Evolutionary conservation across 2,329 filamentous ascomycete species (phyloP), one percentile per base, ranked within the genome.

Genomic region (Pseudopyrenochaeta lycopersici): DNA sequence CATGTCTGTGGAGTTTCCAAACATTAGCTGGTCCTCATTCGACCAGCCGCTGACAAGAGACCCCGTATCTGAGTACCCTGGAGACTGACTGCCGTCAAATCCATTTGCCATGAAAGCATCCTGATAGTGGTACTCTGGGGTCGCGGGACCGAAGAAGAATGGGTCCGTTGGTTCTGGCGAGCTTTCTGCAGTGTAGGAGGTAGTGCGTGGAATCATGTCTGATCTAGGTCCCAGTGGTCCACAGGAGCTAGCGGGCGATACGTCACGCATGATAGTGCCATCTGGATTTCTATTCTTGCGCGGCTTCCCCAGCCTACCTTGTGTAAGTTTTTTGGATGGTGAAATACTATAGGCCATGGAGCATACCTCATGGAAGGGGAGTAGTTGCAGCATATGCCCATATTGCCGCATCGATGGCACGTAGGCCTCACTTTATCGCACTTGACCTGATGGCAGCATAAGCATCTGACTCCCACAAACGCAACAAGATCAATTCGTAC

Each of bases 381-480:
- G 62, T 75, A 75, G 52, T 75, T 74, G 60, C 72, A 75, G 59
- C 72, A 73, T n/a, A 75, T 70, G 35, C 63, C 67, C 68, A 75
- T 74, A 45, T 71, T 75, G 4, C 70, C 63, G 36, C 72, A 75
- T 14, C 72, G 66, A 46, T 75, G 71, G 52, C 72, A 75, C 33
- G 67, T 72, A 31, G 72, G 72, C 30, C 72, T 61, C 11, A 74
- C 67, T 56, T 75, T 75, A 46, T 75, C 71, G 42, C 72, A 75
- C 57, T 74, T 74, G 60, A 75, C 72, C 64, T 69, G 30, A 7
- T 7, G 11, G 18, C 29, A 7, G 23, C 10, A 23, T 68, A 42
- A 68, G 51, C 15, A 20, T 21, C 2, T 0, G n/a, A 15, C n/a
- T 10, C 2, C 5, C 14, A 18, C 21, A n/a, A 18, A 7, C 17